Percentiles rank a stretch among this genome's conserved stretches.
Conservation (phyloP, 225 moss, liverwort and hornwort species). For the Physcomitrellopsis africana region DNA sequence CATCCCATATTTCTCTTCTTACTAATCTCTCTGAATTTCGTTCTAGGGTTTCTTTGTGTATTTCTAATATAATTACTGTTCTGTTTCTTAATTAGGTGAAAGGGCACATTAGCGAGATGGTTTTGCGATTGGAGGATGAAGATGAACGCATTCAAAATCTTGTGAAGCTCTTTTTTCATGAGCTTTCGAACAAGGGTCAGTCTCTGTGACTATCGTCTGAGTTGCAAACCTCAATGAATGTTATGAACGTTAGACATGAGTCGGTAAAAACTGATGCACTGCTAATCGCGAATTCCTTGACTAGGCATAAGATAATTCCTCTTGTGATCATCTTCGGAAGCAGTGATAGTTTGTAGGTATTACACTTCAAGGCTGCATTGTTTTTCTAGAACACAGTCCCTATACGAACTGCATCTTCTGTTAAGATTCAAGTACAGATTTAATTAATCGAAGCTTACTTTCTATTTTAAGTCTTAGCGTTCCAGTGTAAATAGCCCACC, state of each 20-base stretch:
- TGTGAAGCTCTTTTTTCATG: conserved; percentile 94
- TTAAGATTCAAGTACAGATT: neutral
- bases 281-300: conserved; percentile 5
- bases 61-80: conserved; percentile 24
- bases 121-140: conserved; percentile 89
- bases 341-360: neutral
- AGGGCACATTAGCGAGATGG: conserved; percentile 97
- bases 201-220: conserved; percentile 10
- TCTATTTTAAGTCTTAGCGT: conserved; percentile 9
- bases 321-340: conserved; percentile 12
- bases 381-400: neutral
- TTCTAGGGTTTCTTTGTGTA: conserved; percentile 7
- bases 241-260: conserved; percentile 5
- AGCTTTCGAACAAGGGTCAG: conserved; percentile 94
- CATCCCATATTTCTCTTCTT: conserved; percentile 2
- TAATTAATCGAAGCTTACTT: conserved; percentile 3
- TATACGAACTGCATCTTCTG: neutral
- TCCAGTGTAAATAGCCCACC: conserved; percentile 6
- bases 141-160: conserved; percentile 89
- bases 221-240: conserved; percentile 4
- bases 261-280: conserved; percentile 9
- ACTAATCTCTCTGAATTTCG: neutral
- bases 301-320: conserved; percentile 9
- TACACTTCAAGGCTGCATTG: conserved; percentile 1
- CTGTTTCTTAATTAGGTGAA: conserved; percentile 71